Evolutionary conservation across 331 rosid genomes (phyloP), one percentile per base, ranked within the genome.

Genomic region (Cydonia oblonga): DNA sequence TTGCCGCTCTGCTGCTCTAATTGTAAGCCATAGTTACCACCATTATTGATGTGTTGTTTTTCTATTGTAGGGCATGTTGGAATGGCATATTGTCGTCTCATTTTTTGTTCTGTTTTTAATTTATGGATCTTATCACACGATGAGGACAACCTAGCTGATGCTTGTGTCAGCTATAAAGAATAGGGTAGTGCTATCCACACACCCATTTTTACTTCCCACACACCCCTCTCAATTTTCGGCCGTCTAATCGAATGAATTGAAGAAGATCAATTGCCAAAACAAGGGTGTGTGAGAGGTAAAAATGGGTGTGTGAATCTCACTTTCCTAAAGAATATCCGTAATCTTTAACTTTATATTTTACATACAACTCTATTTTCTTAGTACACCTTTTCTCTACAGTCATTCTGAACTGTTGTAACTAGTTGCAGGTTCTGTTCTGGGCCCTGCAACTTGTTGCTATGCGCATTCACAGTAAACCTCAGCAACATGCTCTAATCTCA

Each of bases 1-100:
- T 75, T 87, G 78, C 77, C 88, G 82, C 40, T 84, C 84, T 22
- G 80, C 80, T 32, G 82, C 86, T 78, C 73, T 87, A 70, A 78
- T 84, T 80, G 91, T 87, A 79, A 78, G 89, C 57, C 70, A 25
- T 16, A 2, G 3, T 18, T 62, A 29, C 32, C 13, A n/a, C 28
- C 56, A 62, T 42, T 26, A 60, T 44, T 38, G 28, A 58, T 25
- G 8, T 35, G 56, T 63, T 52, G 68, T 35, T 2, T 38, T 24
- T 24, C 46, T 9, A 57, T 52, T 5, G 30, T 35, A 26, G 53
- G 25, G 35, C 29, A 19, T 44, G 49, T 44, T 42, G 42, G 46
- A 76, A 76, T 57, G 66, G 52, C 12, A 20, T 40, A 69, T 24
- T 4, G 7, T 1, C 0, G 0, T 18, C 5, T 9, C 35, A 33